Evolutionary conservation across 106 monocot genomes (phyloP).

Genomic region (Ottelia alismoides): DNA sequence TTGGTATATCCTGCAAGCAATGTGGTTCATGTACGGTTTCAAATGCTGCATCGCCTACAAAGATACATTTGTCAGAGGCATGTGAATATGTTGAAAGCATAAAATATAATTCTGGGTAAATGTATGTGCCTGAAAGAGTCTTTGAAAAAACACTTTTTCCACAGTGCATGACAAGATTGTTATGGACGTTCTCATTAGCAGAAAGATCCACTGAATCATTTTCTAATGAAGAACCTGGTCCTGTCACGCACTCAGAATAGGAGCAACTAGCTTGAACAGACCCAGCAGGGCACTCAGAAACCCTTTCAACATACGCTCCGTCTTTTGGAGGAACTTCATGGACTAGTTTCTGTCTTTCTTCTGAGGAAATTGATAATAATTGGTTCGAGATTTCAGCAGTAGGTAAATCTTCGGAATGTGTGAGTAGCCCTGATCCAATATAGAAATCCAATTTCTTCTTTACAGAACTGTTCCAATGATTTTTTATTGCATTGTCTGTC

Average conservation of each 20-base stretch:
- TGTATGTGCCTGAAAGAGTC: slow-evolving; percentile 4
- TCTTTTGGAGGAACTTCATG: slow-evolving; percentile 24
- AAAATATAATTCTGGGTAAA: slow-evolving; percentile 1
- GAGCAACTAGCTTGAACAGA: slow-evolving; percentile 28
- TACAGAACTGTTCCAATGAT: slow-evolving; percentile 99
- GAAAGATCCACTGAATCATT: slow-evolving; percentile 20
- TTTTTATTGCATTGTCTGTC: slow-evolving; percentile 98
- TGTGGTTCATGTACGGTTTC: slow-evolving; percentile 6
- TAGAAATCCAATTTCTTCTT: slow-evolving; percentile 87
- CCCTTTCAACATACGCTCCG: slow-evolving; percentile 27
- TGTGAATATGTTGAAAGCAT: background rate
- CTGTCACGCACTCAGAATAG: slow-evolving; percentile 29
- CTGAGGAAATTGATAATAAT: slow-evolving; percentile 11
- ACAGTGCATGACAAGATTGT: background rate
- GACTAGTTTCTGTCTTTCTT: slow-evolving; percentile 15
- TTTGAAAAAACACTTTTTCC: background rate
- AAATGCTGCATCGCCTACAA: slow-evolving; percentile 10
- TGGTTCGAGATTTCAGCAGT: slow-evolving; percentile 15
- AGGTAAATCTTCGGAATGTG: slow-evolving; percentile 38
- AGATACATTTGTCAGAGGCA: background rate
- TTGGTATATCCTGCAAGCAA: slow-evolving; percentile 7
- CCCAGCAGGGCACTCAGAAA: slow-evolving; percentile 48
- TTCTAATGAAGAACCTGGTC: slow-evolving; percentile 1
- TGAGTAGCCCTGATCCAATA: slow-evolving; percentile 47
- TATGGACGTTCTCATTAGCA: slow-evolving; percentile 9